These are phyloP conservation scores for Tulasnella sp. DNA, from an alignment of 768 basidiomycete genomes.

Conservation along the genomic window DNA sequence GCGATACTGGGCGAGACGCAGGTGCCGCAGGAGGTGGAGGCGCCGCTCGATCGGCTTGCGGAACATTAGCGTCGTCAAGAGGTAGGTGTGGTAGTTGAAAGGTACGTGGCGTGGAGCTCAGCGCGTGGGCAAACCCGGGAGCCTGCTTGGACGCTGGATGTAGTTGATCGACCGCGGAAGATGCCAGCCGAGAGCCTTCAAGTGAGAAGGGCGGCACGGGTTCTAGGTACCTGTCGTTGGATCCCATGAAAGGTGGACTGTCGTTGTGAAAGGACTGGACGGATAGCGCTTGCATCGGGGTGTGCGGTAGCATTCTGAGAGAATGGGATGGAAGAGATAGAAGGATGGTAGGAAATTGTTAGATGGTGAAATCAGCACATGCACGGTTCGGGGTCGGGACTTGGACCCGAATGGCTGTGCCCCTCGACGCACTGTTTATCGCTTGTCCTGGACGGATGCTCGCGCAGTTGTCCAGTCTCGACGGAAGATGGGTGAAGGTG, in stretches of 20 bases:
- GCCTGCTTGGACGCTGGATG: background rate
- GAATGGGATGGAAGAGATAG: background rate
- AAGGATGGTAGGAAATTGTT: background rate
- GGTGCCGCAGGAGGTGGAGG: too few relatives aligned
- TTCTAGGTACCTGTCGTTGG: slow-evolving; percentile 10
- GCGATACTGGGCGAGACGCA: too few relatives aligned
- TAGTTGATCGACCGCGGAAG: background rate
- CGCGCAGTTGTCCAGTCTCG: too few relatives aligned
- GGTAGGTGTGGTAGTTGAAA: background rate
- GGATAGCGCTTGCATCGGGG: slow-evolving; percentile 9
- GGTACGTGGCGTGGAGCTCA: background rate
- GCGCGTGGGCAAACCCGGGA: background rate
- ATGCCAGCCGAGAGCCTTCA: background rate
- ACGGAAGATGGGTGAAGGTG: too few relatives aligned
- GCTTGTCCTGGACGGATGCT: too few relatives aligned
- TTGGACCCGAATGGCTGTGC: background rate
- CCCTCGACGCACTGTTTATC: too few relatives aligned
- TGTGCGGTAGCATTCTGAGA: slow-evolving; percentile 4
- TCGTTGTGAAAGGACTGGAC: slow-evolving; percentile 20
- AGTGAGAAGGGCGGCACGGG: slow-evolving; percentile 10
- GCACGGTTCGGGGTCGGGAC: background rate
- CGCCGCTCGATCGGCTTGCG: background rate
- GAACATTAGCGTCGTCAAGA: background rate
- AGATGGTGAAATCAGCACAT: background rate
- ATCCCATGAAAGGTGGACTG: slow-evolving; percentile 19